These are phyloP conservation scores for Metschnikowia arizonensis DNA, from an alignment of 805 yeast genomes.

Conservation along the genomic window DNA sequence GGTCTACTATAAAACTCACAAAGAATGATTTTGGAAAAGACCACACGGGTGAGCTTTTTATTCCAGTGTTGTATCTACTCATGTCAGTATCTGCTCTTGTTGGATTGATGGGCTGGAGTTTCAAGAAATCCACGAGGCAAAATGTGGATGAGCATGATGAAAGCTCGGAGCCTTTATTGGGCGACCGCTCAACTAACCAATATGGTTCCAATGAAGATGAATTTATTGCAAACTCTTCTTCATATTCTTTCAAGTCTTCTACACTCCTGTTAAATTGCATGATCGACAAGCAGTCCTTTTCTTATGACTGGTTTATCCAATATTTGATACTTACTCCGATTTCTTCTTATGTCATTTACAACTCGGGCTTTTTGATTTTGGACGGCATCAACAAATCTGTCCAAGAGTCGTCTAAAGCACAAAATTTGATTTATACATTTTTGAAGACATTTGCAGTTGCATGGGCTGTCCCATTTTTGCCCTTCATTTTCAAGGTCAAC, in stretches of 20 bases:
- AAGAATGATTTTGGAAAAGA: constrained; percentile 39
- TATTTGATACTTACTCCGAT: constrained; percentile 66
- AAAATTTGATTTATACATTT: constrained; percentile 30
- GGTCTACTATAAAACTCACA: constrained; percentile 44
- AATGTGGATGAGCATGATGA: constrained; percentile 15
- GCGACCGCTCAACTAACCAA: constrained; percentile 12
- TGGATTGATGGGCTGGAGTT: constrained; percentile 50
- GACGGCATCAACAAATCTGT: constrained; percentile 67
- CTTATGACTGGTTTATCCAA: constrained; percentile 82
- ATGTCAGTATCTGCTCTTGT: constrained; percentile 45
- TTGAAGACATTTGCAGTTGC: constrained; percentile 28
- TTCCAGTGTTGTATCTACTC: constrained; percentile 44
- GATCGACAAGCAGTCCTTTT: constrained; percentile 39
- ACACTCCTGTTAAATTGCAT: constrained; percentile 13
- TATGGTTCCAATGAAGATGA: constrained; percentile 15
- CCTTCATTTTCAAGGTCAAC: constrained; percentile 68
- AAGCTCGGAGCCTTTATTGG: constrained; percentile 32
- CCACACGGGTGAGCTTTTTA: constrained; percentile 51
- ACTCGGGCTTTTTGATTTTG: constrained; percentile 51
- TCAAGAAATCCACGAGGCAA: constrained; percentile 19
- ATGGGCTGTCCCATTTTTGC: constrained; percentile 50
- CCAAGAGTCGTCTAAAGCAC: constrained; percentile 56
- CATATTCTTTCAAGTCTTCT: constrained; percentile 20
- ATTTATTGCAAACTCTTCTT: constrained; percentile 19
- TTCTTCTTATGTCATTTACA: constrained; percentile 50